These are phyloP conservation scores for Monosporozyma unispora DNA, from an alignment of 805 yeast genomes.

Conservation along the genomic window DNA sequence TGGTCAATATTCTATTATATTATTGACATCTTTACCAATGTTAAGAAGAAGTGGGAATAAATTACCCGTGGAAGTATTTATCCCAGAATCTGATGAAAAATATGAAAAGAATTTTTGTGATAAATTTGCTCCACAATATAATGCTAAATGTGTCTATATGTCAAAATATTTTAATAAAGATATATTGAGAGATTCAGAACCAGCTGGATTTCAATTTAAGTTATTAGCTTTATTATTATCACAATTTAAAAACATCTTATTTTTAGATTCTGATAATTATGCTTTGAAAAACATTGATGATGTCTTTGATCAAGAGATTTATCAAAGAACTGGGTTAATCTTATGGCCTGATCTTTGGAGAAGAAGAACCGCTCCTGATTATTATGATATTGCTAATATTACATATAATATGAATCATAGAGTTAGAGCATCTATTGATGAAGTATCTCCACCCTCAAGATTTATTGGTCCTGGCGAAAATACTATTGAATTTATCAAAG, in stretches of 20 bases:
- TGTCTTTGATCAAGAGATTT: slow-evolving; percentile 39
- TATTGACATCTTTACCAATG: slow-evolving; percentile 43
- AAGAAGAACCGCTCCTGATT: slow-evolving; percentile 54
- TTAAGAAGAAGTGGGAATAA: slow-evolving; percentile 57
- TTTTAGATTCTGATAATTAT: slow-evolving; percentile 69
- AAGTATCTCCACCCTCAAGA: slow-evolving; percentile 14
- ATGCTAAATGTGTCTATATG: slow-evolving; percentile 53
- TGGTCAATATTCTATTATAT: slow-evolving; percentile 56
- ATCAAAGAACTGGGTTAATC: slow-evolving; percentile 41
- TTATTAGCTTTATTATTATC: slow-evolving; percentile 66
- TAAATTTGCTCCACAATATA: slow-evolving; percentile 49
- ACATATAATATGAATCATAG: slow-evolving; percentile 31
- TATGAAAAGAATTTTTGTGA: slow-evolving; percentile 64
- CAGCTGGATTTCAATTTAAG: slow-evolving; percentile 58
- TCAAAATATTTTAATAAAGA: slow-evolving; percentile 41
- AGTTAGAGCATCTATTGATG: slow-evolving; percentile 25
- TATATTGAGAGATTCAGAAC: slow-evolving; percentile 32
- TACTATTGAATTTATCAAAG: slow-evolving; percentile 4
- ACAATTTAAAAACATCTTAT: slow-evolving; percentile 61
- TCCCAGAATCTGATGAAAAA: slow-evolving; percentile 62
- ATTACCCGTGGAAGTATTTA: slow-evolving; percentile 73
- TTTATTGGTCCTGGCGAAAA: slow-evolving; percentile 5
- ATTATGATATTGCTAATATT: slow-evolving; percentile 44
- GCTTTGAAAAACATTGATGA: slow-evolving; percentile 41
- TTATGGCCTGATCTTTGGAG: slow-evolving; percentile 77